Evolutionary conservation across 768 basidiomycete species (phyloP).

Genomic region (Podaxis pistillaris): DNA sequence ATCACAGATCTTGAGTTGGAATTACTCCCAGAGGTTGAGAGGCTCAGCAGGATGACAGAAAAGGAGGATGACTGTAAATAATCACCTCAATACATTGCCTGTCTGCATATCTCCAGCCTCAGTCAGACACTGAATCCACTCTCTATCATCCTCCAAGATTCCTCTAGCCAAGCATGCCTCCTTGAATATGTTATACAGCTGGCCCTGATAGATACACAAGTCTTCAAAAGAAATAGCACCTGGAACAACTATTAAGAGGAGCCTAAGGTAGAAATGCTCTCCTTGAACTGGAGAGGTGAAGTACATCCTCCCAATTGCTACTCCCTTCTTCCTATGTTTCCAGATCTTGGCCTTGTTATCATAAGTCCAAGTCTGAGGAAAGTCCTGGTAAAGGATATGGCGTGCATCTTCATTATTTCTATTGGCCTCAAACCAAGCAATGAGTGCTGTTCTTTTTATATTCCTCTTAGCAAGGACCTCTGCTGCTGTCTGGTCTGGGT

Average conservation of each 20-base stretch:
- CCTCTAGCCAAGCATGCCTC: slow-evolving; percentile 40
- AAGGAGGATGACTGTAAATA: slow-evolving; percentile 38
- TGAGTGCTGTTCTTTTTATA: slow-evolving; percentile 23
- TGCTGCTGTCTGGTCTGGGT: slow-evolving; percentile 27
- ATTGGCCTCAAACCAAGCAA: slow-evolving; percentile 34
- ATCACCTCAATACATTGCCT: slow-evolving; percentile 30
- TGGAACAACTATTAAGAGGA: slow-evolving; percentile 36
- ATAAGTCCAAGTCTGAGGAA: slow-evolving; percentile 24
- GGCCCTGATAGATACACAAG: slow-evolving; percentile 20
- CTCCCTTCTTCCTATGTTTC: slow-evolving; percentile 24
- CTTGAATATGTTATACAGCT: slow-evolving; percentile 28
- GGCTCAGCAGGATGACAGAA: slow-evolving; percentile 30
- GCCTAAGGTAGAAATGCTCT: slow-evolving; percentile 39
- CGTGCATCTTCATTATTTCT: slow-evolving; percentile 11
- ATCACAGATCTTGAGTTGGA: slow-evolving; percentile 37
- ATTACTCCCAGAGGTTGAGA: slow-evolving; percentile 36
- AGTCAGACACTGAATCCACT: slow-evolving; percentile 38
- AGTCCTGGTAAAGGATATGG: slow-evolving; percentile 33
- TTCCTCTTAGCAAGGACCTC: slow-evolving; percentile 18
- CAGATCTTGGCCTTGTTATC: slow-evolving; percentile 22
- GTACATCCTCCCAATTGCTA: slow-evolving; percentile 38
- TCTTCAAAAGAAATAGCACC: slow-evolving; percentile 30
- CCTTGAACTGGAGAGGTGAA: slow-evolving; percentile 34
- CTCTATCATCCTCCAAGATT: slow-evolving; percentile 46
- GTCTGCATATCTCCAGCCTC: slow-evolving; percentile 40